Evolutionary conservation across 768 basidiomycete species (phyloP), one percentile per base, ranked within the genome.

Genomic region (Hortiboletus flavorubellus): DNA sequence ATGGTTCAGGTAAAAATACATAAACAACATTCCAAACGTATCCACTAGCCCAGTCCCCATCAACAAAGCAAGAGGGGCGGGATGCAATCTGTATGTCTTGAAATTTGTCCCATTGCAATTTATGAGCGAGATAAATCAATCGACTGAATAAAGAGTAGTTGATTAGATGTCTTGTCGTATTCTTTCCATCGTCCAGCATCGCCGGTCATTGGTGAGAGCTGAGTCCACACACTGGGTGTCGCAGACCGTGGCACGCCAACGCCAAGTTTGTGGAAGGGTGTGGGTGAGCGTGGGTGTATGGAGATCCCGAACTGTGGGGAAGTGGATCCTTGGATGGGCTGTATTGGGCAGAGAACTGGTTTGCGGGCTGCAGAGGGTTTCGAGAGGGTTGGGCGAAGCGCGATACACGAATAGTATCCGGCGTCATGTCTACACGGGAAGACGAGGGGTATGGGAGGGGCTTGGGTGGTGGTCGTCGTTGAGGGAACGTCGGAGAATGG

Each of bases 371-470:
- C 0, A 72, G 51, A 2, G 68, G 64, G n/a, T 61, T 53, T 30
- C 69, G 58, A 46, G 65, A 50, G 5, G 59, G 33, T 16, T 48
- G 63, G 15, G 43, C 35, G 12, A 49, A 55, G 26, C 66, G 70
- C 1, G 74, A 68, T 16, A 67, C 68, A 29, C 79, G 74, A 14
- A 78, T 70, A 33, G 79, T 78, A 5, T 78, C 76, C 5, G 67
- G 62, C 21, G 68, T 68, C 26, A 75, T 68, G 53, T 76, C 76
- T 10, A 70, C 55, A 43, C 70, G 72, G 26, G 76, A 72, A 39
- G 77, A 72, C 12, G 76, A 64, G 3, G 68, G 61, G 31, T 73
- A 75, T 1, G 62, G 42, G 35, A 56, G 48, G 0, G 56, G 54
- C 35, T 29, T 37, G 30, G 61, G 16, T 11, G 50, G 45, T 5